phyloP scores from a whole-genome alignment of 768 basidiomycete genomes.

The Cystobasidium tubakii region DNA sequence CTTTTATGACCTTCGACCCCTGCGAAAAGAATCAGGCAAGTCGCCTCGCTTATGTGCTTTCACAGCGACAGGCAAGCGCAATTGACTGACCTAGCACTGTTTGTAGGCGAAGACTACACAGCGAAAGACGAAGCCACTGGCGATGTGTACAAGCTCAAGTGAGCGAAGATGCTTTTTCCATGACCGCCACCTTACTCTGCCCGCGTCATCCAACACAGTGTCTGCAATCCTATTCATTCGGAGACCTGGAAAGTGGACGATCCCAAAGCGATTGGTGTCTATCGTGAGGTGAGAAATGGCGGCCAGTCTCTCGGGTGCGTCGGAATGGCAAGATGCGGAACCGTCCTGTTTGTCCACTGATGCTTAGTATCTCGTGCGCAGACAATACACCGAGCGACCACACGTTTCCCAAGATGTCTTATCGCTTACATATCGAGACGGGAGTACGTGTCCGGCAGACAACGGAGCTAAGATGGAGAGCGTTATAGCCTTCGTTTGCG shows the following conservation, averaged over 20 bases:
- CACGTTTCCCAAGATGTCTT: constrained; percentile 29
- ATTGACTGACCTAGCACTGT: no score
- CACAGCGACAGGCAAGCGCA: no score
- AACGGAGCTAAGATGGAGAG: constrained; percentile 7
- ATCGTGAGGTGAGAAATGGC: constrained; percentile 12
- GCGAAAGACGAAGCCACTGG: constrained; percentile 33
- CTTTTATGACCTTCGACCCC: constrained; percentile 18
- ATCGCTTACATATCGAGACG: constrained; percentile 16
- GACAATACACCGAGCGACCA: constrained; percentile 8
- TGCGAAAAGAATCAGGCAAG: neutral
- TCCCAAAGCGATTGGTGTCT: neutral
- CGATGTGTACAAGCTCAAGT: constrained; percentile 29
- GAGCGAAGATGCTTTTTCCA: neutral
- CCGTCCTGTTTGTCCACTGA: neutral
- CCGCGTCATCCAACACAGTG: neutral
- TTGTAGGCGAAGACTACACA: constrained; percentile 20
- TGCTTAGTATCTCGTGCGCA: constrained; percentile 7
- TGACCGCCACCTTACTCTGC: neutral
- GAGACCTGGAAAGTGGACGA: constrained; percentile 25
- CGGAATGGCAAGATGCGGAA: no score
- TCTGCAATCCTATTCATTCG: neutral
- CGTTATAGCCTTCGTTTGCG: constrained; percentile 28
- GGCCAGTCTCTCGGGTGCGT: constrained; percentile 22
- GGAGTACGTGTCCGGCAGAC: constrained; percentile 17
- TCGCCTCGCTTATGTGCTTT: no score